Base-by-base conservation (phyloP, 257 asterid species). In the Verbena officinalis region DNA sequence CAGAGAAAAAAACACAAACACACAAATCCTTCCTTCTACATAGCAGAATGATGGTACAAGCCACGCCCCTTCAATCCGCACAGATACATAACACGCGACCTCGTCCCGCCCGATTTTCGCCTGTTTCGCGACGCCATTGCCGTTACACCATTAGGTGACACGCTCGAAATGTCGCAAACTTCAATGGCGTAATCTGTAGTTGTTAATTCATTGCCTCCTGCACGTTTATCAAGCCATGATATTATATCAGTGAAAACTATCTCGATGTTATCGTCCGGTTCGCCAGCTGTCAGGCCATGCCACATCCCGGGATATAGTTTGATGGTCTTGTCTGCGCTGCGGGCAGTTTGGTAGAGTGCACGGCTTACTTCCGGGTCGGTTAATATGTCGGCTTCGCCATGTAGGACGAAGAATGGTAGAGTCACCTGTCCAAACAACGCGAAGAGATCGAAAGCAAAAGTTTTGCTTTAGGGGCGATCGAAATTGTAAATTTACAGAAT, bases 281-380 rank as follows among this genome's bases (percentile, higher is more conserved):
- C 87, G n/a, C 87, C 87, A 5, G 80, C 65, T n/a, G 84, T 73
- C 24, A 78, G 52, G 30, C 68, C 80, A 39, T 81, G 87, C 84
- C 84, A 93, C 99, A 90, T 90, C 64, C 95, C 99, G 0, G 86
- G 86, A 59, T 93, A 90, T 34, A 93, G 80, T 62, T 84, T 90
- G 34, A 93, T 81, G 9, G 95, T 93, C 84, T 83, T 93, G 95
- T 93, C 96, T 7, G 5, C 33, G 49, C 91, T 90, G 75, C 95
- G 56, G 31, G 99, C 95, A 67, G 40, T 70, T 10, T 83, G 79
- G 56, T 87, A 90, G 13, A 93, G 73, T 0, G 88, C 95, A 70
- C 79, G 65, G 62, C 99, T 93, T 71, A 90, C 86, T 66, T 84
- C 95, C 0, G 99, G 97, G 36, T 93, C 99, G 0, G 97, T 93